Conservation (phyloP, 1,284 basidiomycete genomes). For the Ustilago lituana region DNA sequence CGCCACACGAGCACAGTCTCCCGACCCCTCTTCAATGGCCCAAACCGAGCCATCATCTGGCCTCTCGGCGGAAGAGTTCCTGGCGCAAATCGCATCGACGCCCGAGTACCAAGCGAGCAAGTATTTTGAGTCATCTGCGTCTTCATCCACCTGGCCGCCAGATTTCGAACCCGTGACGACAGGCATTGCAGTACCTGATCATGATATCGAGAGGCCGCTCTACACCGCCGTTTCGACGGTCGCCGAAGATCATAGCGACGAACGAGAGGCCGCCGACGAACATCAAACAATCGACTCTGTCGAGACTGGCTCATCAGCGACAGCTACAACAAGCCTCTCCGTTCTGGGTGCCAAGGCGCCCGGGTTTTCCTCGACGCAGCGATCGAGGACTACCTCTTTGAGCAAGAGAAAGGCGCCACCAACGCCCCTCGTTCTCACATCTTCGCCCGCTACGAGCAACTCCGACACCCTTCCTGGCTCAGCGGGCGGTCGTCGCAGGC, state of each 20-base stretch:
- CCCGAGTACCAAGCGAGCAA: constrained; percentile 43
- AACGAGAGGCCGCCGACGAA: background rate
- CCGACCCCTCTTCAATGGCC: constrained; percentile 4
- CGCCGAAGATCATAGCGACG: background rate
- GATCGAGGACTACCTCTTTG: constrained; percentile 19
- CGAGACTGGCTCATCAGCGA: constrained; percentile 2
- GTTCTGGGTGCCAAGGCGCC: constrained; percentile 9
- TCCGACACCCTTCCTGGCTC: constrained; percentile 25
- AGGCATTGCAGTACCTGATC: background rate
- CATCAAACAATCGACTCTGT: background rate
- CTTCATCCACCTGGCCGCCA: background rate
- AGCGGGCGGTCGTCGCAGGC: constrained; percentile 16
- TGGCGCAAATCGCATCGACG: constrained; percentile 35
- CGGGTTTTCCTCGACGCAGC: constrained; percentile 27
- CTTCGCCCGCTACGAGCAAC: constrained; percentile 30
- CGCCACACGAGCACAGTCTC: constrained; percentile 11
- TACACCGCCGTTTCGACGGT: background rate
- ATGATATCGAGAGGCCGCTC: background rate
- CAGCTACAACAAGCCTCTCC: constrained; percentile 5
- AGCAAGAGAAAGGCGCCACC: constrained; percentile 32
- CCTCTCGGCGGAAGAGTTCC: constrained; percentile 30
- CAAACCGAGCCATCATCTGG: constrained; percentile 3
- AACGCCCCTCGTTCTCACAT: constrained; percentile 29
- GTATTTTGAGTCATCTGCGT: constrained; percentile 18
- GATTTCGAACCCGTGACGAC: background rate